Percentiles rank a stretch among this genome's conserved stretches.
Conservation (phyloP, 352 stramenopile genomes). For the Detonula confervacea region DNA sequence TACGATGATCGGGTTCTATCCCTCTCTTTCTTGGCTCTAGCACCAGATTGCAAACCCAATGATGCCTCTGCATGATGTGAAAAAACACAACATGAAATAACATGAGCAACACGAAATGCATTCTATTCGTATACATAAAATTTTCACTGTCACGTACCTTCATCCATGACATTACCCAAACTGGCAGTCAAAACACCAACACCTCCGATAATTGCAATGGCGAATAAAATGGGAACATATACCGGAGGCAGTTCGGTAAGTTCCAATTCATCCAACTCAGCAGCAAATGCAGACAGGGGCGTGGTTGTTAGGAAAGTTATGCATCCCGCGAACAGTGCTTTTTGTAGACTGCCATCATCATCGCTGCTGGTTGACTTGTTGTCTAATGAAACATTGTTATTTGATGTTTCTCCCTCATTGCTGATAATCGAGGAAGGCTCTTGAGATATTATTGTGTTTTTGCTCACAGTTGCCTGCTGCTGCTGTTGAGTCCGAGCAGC, state of each 20-base stretch:
- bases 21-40: slow-evolving; percentile 81
- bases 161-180: slow-evolving; percentile 80
- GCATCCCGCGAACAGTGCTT: slow-evolving; percentile 21
- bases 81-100: slow-evolving; percentile 7
- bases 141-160: too few species aligned
- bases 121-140: too few species aligned
- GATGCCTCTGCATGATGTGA: slow-evolving; percentile 54
- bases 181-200: slow-evolving; percentile 73
- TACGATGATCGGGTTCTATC: slow-evolving; percentile 81
- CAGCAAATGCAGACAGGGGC: slow-evolving; percentile 23
- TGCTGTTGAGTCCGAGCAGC: slow-evolving; percentile 2
- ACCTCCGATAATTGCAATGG: slow-evolving; percentile 67
- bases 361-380: neutral
- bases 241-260: slow-evolving; percentile 65
- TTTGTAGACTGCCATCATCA: neutral
- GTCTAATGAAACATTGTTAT: neutral
- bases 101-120: too few species aligned
- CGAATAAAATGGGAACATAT: slow-evolving; percentile 77
- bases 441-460: neutral
- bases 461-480: slow-evolving; percentile 1
- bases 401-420: neutral
- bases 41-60: slow-evolving; percentile 74
- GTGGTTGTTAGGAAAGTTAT: slow-evolving; percentile 26
- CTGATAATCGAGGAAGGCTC: neutral
- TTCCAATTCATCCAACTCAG: slow-evolving; percentile 63